phyloP scores from a whole-genome alignment of 352 stramenopile species.

The Lagenidium sp. region DNA sequence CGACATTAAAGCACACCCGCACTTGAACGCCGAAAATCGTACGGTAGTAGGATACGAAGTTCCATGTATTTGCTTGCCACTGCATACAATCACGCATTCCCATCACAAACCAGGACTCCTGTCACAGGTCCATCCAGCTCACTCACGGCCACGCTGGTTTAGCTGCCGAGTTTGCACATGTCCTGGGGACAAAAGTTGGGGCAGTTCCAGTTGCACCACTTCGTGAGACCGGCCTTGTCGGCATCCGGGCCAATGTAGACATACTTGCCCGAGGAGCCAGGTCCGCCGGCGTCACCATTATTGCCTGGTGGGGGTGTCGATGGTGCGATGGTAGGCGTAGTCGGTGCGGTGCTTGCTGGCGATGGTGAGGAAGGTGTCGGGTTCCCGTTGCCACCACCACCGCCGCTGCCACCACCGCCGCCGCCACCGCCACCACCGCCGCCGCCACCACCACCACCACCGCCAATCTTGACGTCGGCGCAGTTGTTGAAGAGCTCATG shows the following conservation, averaged over 20 bases:
- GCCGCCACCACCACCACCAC: neutral
- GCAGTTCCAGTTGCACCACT: slow-evolving; percentile 35
- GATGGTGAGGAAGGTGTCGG: neutral
- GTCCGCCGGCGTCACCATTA: neutral
- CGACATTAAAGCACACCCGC: neutral
- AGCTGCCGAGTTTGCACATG: slow-evolving; percentile 14
- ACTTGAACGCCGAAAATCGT: too few relatives aligned
- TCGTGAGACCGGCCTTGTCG: slow-evolving; percentile 7
- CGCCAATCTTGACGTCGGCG: slow-evolving; percentile 10
- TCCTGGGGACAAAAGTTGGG: slow-evolving; percentile 20
- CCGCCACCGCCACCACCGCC: neutral
- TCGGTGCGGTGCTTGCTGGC: too few relatives aligned
- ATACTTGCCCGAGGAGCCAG: slow-evolving; percentile 11
- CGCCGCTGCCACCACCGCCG: neutral
- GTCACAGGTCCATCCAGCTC: too few relatives aligned
- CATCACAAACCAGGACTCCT: neutral
- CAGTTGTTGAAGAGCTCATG: slow-evolving; percentile 19
- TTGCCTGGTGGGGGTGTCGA: neutral
- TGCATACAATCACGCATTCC: neutral
- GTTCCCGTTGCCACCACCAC: neutral
- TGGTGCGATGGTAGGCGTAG: neutral
- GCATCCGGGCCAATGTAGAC: slow-evolving; percentile 11
- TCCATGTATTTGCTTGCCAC: neutral
- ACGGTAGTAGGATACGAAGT: too few relatives aligned
- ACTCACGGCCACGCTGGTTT: too few relatives aligned